Evolutionary conservation across 1,284 basidiomycete genomes (phyloP).

Genomic region (Malassezia cuniculi): DNA sequence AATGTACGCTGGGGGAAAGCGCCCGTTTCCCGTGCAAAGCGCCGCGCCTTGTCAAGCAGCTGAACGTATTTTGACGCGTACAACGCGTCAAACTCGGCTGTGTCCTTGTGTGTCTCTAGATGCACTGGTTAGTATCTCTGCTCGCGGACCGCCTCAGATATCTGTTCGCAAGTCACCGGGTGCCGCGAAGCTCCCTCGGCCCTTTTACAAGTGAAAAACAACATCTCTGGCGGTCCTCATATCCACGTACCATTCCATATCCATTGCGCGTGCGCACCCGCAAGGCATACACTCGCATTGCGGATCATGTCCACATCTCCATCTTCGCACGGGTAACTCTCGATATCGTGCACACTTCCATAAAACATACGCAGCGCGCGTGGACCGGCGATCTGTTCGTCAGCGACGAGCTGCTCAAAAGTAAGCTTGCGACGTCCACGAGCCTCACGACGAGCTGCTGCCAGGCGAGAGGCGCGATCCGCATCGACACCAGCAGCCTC

Average conservation of each 20-base stretch:
- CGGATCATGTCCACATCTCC: slow-evolving; percentile 65
- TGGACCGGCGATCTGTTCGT: slow-evolving; percentile 15
- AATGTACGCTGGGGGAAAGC: slow-evolving; percentile 60
- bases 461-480: slow-evolving; percentile 20
- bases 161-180: slow-evolving; percentile 1
- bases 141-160: slow-evolving; percentile 2
- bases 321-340: slow-evolving; percentile 81
- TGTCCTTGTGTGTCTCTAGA: slow-evolving; percentile 60
- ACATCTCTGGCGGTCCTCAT: neutral
- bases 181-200: slow-evolving; percentile 17
- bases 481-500: slow-evolving; percentile 51
- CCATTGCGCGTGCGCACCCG: slow-evolving; percentile 73
- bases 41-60: slow-evolving; percentile 59
- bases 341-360: slow-evolving; percentile 75
- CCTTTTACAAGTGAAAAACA: slow-evolving; percentile 32
- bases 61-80: slow-evolving; percentile 63
- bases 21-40: slow-evolving; percentile 59
- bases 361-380: slow-evolving; percentile 61
- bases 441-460: slow-evolving; percentile 10
- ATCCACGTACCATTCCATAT: slow-evolving; percentile 48
- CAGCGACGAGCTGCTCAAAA: slow-evolving; percentile 11
- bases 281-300: slow-evolving; percentile 64
- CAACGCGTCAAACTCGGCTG: slow-evolving; percentile 62
- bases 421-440: slow-evolving; percentile 7
- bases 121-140: slow-evolving; percentile 55